phyloP scores from a whole-genome alignment of 805 yeast species.

The Zygotorulaspora chibaensis region DNA sequence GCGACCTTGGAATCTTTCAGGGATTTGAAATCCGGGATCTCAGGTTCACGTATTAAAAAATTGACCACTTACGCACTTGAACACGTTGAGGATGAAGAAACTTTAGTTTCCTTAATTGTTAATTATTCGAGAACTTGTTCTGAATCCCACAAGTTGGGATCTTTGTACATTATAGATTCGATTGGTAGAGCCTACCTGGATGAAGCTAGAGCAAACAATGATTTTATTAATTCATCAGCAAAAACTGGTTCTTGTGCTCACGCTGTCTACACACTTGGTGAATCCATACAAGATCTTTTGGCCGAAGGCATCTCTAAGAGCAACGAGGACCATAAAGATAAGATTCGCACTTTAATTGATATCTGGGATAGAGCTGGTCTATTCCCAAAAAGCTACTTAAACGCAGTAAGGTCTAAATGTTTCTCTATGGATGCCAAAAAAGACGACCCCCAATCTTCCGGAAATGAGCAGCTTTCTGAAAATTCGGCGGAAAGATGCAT shows the following conservation, averaged over 20 bases:
- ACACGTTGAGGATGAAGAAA: constrained; percentile 46
- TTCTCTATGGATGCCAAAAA: constrained; percentile 36
- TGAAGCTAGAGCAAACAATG: constrained; percentile 55
- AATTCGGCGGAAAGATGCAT: constrained; percentile 28
- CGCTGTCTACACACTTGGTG: constrained; percentile 62
- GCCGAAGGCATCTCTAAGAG: constrained; percentile 58
- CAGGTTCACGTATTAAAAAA: constrained; percentile 90
- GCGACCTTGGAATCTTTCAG: constrained; percentile 41
- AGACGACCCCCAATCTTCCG: constrained; percentile 58
- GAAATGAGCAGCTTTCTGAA: constrained; percentile 54
- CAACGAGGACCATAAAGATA: constrained; percentile 58
- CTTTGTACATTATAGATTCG: constrained; percentile 87
- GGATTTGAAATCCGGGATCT: constrained; percentile 78
- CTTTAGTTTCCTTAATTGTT: constrained; percentile 26
- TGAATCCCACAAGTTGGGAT: constrained; percentile 81
- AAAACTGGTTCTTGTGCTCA: constrained; percentile 70
- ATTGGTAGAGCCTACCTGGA: constrained; percentile 82
- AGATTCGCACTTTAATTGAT: constrained; percentile 77
- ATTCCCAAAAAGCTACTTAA: constrained; percentile 55
- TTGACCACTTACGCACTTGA: constrained; percentile 73
- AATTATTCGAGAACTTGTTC: constrained; percentile 65
- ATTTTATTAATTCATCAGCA: constrained; percentile 46
- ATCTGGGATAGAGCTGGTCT: constrained; percentile 89
- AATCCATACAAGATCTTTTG: constrained; percentile 57
- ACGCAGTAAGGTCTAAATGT: constrained; percentile 52